These are phyloP conservation scores for Colletotrichum australisinense DNA, from an alignment of 2,329 filamentous ascomycete genomes.

Conservation along the genomic window DNA sequence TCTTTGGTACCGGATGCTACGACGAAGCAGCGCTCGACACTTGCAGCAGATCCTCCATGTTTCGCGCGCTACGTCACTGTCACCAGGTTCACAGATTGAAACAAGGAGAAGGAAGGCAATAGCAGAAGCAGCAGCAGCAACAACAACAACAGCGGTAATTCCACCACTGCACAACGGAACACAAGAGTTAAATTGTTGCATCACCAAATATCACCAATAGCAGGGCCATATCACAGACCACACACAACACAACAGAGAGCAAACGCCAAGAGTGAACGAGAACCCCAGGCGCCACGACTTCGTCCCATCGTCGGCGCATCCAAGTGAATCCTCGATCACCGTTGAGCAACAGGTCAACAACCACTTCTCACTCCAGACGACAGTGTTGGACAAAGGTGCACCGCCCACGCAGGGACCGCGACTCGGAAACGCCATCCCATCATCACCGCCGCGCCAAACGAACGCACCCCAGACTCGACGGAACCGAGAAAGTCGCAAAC, in stretches of 20 bases:
- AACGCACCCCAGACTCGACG: neutral
- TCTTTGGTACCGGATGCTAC: slow-evolving; percentile 4
- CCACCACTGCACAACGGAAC: neutral
- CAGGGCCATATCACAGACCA: neutral
- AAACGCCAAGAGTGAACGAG: neutral
- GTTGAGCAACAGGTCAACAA: neutral
- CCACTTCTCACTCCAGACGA: neutral
- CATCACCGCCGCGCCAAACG: neutral
- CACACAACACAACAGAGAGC: neutral
- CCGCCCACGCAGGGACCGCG: slow-evolving; percentile 23
- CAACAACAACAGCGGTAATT: neutral
- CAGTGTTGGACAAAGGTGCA: neutral
- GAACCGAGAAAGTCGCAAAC: slow-evolving; percentile 11
- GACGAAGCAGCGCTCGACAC: neutral
- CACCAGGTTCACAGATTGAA: slow-evolving; percentile 20
- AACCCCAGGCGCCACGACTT: neutral
- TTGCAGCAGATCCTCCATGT: neutral
- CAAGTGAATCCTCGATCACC: neutral
- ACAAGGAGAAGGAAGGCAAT: neutral
- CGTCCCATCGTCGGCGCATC: slow-evolving; percentile 11
- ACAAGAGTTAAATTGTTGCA: neutral
- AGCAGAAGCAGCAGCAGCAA: too few species aligned
- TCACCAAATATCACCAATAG: neutral
- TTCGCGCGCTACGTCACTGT: slow-evolving; percentile 28
- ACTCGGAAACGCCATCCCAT: slow-evolving; percentile 31